Conservation (phyloP, 257 asterid species). For the Datura wrightii region DNA sequence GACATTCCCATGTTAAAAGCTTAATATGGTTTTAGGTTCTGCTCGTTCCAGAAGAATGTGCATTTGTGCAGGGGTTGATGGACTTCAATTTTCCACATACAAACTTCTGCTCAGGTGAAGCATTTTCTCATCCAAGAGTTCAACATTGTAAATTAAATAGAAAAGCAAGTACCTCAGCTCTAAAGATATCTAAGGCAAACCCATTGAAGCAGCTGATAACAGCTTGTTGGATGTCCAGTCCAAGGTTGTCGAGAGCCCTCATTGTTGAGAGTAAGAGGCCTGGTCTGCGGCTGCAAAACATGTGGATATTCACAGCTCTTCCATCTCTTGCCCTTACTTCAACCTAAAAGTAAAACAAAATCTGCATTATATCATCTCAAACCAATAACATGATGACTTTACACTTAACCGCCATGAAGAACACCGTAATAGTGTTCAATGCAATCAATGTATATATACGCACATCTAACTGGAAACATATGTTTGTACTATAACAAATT, state of each 20-base stretch:
- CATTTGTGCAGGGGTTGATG: neutral
- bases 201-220: slow-evolving; percentile 97
- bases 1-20: neutral
- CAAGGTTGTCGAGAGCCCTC: slow-evolving; percentile 83
- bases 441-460: neutral
- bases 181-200: slow-evolving; percentile 82
- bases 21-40: neutral
- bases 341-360: slow-evolving; percentile 49
- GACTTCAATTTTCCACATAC: neutral
- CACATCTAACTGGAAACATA: neutral
- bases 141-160: neutral
- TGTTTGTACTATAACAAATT: neutral
- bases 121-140: neutral
- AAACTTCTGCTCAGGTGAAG: slow-evolving; percentile 5
- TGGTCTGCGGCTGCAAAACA: slow-evolving; percentile 86
- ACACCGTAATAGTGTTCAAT: neutral
- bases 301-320: slow-evolving; percentile 80
- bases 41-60: slow-evolving; percentile 2
- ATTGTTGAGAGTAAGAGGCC: slow-evolving; percentile 84
- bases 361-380: neutral
- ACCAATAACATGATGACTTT: neutral
- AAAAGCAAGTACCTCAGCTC: slow-evolving; percentile 69
- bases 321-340: slow-evolving; percentile 86
- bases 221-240: slow-evolving; percentile 91
- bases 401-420: neutral